phyloP scores from a whole-genome alignment of 2,329 filamentous ascomycete species.

The Pseudomassariella vexata region DNA sequence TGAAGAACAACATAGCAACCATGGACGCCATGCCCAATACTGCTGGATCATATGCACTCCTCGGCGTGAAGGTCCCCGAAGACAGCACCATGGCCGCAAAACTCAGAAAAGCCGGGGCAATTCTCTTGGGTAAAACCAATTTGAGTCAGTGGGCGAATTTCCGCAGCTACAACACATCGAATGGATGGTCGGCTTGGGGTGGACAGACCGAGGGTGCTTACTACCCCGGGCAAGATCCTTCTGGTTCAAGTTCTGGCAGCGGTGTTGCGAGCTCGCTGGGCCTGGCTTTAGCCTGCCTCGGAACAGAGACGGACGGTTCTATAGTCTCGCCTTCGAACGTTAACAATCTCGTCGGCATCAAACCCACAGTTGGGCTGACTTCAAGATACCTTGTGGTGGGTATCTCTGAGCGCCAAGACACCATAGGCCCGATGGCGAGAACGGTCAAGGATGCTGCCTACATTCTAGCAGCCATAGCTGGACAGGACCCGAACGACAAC shows the following conservation, averaged over 20 bases:
- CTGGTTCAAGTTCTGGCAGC: slow-evolving; percentile 56
- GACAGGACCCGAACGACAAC: slow-evolving; percentile 54
- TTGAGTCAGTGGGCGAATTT: slow-evolving; percentile 62
- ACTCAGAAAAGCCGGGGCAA: slow-evolving; percentile 52
- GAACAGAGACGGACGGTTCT: slow-evolving; percentile 59
- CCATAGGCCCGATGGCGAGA: slow-evolving; percentile 58
- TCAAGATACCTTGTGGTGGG: slow-evolving; percentile 60
- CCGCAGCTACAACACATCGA: slow-evolving; percentile 48
- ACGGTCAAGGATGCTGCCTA: slow-evolving; percentile 62
- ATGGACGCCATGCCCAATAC: slow-evolving; percentile 57
- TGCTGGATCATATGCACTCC: slow-evolving; percentile 56
- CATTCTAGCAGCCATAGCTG: slow-evolving; percentile 57
- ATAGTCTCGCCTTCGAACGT: slow-evolving; percentile 47
- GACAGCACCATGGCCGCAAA: slow-evolving; percentile 56
- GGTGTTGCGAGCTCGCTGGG: slow-evolving; percentile 55
- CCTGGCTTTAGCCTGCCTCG: slow-evolving; percentile 51
- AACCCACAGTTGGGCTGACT: slow-evolving; percentile 61
- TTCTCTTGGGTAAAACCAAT: slow-evolving; percentile 63
- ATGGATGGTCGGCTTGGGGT: slow-evolving; percentile 60
- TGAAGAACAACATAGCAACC: slow-evolving; percentile 65
- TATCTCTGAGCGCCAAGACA: slow-evolving; percentile 59
- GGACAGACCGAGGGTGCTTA: slow-evolving; percentile 60
- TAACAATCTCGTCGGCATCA: slow-evolving; percentile 62
- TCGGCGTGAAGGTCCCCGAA: slow-evolving; percentile 48
- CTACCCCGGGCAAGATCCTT: slow-evolving; percentile 54